phyloP scores from a whole-genome alignment of 345 rosid genomes.

The Melaleuca alternifolia region DNA sequence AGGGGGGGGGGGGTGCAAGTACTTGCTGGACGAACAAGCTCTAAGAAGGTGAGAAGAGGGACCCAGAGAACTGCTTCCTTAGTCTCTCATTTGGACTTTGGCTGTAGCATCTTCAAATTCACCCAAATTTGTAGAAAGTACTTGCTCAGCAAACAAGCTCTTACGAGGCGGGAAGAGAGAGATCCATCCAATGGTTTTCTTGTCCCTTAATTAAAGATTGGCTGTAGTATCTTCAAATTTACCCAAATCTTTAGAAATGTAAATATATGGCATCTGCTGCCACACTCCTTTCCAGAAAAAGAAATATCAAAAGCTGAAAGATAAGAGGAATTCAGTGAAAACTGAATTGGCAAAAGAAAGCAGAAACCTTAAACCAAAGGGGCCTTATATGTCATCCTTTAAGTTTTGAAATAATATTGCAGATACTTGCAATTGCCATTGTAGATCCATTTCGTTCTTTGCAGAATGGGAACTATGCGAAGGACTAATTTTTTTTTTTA shows the following conservation, averaged over 20 bases:
- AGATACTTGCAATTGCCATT: background rate
- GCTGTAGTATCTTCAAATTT: background rate
- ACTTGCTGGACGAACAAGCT: no score
- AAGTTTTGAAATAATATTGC: background rate
- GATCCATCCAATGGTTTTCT: background rate
- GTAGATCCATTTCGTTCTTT: background rate
- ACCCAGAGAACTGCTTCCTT: background rate
- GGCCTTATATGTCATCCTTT: background rate
- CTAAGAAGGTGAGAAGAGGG: background rate
- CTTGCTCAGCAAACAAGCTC: background rate
- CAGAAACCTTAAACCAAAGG: background rate
- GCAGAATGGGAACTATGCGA: background rate
- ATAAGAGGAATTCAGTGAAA: background rate
- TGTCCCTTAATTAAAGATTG: background rate
- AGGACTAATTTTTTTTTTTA: background rate
- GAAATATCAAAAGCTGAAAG: background rate
- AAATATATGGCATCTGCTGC: background rate
- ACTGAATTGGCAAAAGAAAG: background rate
- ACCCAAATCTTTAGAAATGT: background rate
- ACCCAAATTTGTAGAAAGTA: background rate
- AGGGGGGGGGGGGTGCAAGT: no score
- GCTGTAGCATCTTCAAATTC: background rate
- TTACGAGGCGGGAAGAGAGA: background rate
- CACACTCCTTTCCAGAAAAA: background rate
- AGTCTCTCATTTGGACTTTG: background rate